Evolutionary conservation across 371 early-diverging fungal genomes (phyloP), one percentile per base, ranked within the genome.

Genomic region (Saksenaea oblongispora): DNA sequence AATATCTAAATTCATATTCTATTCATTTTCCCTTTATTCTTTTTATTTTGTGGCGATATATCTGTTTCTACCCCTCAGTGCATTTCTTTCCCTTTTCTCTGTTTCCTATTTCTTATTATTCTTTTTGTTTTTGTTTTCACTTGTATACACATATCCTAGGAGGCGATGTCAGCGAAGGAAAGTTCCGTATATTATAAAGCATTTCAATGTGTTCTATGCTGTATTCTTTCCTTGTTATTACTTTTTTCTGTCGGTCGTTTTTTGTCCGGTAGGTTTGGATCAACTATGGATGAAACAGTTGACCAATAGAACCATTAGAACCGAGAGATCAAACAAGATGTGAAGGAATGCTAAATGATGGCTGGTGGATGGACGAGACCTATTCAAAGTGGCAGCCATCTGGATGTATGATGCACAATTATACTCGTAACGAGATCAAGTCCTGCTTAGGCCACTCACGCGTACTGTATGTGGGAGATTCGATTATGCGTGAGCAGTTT

Each of bases 391-490:
- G 90, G 90, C 85, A 88, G 41, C 85, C 88, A 5, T 65, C 79
- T 3, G 84, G 88, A 0, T 89, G 90, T 60, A 86, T 87, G 81
- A 70, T 83, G 59, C 81, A 84, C 51, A 73, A 60, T 35, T 90
- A 88, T 68, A 70, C 69, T 27, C 14, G 65, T 1, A n/a, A 66
- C 18, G 81, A 85, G 10, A 60, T 86, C 17, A 39, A 56, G 0
- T 54, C 59, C 3, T 92, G 92, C 60, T 57, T 85, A 5, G 68
- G 60, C n/a, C 73, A 72, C n/a, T 67, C 82, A 0, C 74, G 75
- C 9, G 69, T 84, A 7, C 76, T 88, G 14, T 86, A 87, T 67
- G 73, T 87, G 42, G 92, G 92, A 28, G 91, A 92, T 68, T 90
- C 90, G 1, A 77, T 86, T 13, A 80, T 82, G 22, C 84, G 91